Percentiles rank a stretch among this genome's conserved stretches.
Conservation (phyloP, 805 yeast genomes). For the Priceomyces castillae region DNA sequence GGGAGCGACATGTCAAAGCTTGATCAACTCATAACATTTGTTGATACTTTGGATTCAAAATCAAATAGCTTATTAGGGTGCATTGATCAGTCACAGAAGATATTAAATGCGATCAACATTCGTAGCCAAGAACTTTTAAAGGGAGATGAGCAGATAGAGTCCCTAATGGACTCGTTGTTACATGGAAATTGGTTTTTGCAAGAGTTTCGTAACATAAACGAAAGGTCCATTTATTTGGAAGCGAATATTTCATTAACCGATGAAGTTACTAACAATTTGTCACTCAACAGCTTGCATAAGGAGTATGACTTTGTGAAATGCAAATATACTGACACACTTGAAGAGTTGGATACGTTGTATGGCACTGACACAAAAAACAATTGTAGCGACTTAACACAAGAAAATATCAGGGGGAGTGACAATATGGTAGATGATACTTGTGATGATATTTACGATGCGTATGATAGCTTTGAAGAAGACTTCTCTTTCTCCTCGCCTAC, state of each 20-base stretch:
- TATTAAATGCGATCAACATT: conserved; percentile 20
- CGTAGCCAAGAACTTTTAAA: conserved; percentile 20
- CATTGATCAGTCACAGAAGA: conserved; percentile 21
- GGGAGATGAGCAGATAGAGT: conserved; percentile 30
- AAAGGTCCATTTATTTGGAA: conserved; percentile 33
- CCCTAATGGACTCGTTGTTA: conserved; percentile 19
- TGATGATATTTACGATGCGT: background rate
- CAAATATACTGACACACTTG: conserved; percentile 10
- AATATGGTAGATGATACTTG: background rate
- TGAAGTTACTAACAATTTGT: conserved; percentile 27
- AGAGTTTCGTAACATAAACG: conserved; percentile 29
- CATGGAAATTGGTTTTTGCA: conserved; percentile 21
- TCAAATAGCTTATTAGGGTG: conserved; percentile 22
- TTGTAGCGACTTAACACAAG: too few species aligned
- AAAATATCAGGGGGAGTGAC: too few species aligned
- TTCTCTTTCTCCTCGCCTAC: conserved; percentile 1
- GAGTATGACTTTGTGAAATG: conserved; percentile 28
- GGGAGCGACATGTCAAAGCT: conserved; percentile 16
- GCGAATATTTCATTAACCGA: conserved; percentile 32
- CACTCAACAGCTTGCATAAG: conserved; percentile 24
- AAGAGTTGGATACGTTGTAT: background rate
- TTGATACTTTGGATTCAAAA: conserved; percentile 28
- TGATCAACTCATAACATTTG: conserved; percentile 31
- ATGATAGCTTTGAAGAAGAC: background rate
- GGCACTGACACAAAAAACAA: too few species aligned